Conservation (phyloP, 1,284 basidiomycete species). For the Marasmius oreades region DNA sequence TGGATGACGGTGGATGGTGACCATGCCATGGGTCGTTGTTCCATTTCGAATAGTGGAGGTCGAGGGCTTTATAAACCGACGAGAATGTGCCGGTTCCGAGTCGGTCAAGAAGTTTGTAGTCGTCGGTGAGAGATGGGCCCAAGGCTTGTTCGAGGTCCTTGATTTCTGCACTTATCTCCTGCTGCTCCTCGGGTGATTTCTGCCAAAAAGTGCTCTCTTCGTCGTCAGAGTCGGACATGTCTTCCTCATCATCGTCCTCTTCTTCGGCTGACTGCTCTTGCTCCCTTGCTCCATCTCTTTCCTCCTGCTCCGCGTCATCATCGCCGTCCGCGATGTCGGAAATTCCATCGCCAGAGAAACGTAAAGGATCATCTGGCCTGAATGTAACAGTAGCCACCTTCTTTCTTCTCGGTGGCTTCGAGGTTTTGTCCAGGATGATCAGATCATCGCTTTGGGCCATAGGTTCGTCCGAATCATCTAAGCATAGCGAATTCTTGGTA, state of each 20-base stretch:
- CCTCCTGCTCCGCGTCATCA: constrained; percentile 13
- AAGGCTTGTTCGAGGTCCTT: constrained; percentile 57
- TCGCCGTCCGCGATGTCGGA: not conserved
- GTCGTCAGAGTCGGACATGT: constrained; percentile 45
- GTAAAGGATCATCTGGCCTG: not conserved
- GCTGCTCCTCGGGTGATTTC: constrained; percentile 66
- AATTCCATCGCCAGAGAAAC: not conserved
- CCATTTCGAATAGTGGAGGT: constrained; percentile 73
- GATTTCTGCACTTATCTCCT: constrained; percentile 79
- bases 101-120: constrained; percentile 86
- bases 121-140: constrained; percentile 49
- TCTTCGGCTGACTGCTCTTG: constrained; percentile 2
- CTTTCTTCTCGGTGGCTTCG: constrained; percentile 29
- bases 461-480: constrained; percentile 47
- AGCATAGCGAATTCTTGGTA: constrained; percentile 8
- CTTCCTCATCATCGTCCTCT: constrained; percentile 38
- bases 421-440: constrained; percentile 25
- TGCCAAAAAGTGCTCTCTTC: constrained; percentile 55
- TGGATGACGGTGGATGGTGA: constrained; percentile 53
- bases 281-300: constrained; percentile 41
- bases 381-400: not conserved
- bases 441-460: constrained; percentile 52
- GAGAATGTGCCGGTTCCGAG: constrained; percentile 98
- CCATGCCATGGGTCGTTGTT: constrained; percentile 83
- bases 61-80: constrained; percentile 96